Evolutionary conservation across 2,329 filamentous ascomycete genomes (phyloP).

Genomic region (Pyricularia pennisetigena): DNA sequence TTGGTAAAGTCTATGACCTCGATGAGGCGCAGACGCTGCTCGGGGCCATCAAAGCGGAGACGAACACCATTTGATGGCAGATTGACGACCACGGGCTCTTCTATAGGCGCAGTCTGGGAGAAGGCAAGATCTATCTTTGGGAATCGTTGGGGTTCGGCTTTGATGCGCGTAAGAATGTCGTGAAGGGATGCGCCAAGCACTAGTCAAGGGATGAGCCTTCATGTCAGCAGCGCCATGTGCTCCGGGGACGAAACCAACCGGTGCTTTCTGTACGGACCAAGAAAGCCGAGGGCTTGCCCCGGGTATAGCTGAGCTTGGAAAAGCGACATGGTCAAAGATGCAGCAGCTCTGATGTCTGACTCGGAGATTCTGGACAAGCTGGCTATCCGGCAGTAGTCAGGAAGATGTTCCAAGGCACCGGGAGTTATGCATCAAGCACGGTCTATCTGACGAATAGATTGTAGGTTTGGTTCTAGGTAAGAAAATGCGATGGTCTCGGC

Average conservation of each 20-base stretch:
- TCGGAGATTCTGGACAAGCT: not conserved
- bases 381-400: not conserved
- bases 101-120: slow-evolving; percentile 64
- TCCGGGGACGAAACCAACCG: not conserved
- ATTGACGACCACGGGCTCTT: slow-evolving; percentile 62
- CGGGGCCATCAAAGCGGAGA: slow-evolving; percentile 84
- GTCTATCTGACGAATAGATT: not conserved
- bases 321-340: slow-evolving; percentile 22
- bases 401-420: not conserved
- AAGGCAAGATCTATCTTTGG: slow-evolving; percentile 77
- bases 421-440: not conserved
- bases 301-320: slow-evolving; percentile 56
- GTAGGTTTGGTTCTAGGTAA: not conserved
- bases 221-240: slow-evolving; percentile 8
- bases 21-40: slow-evolving; percentile 83
- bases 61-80: slow-evolving; percentile 82
- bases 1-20: slow-evolving; percentile 88
- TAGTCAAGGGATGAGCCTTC: slow-evolving; percentile 22
- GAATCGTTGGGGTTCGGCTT: slow-evolving; percentile 75
- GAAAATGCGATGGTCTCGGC: not conserved
- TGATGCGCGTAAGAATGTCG: slow-evolving; percentile 77
- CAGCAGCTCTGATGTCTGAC: not conserved
- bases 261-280: slow-evolving; percentile 23
- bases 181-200: slow-evolving; percentile 87
- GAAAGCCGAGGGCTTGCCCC: slow-evolving; percentile 55